phyloP scores from a whole-genome alignment of 768 basidiomycete genomes.

The Podaxis sp. region DNA sequence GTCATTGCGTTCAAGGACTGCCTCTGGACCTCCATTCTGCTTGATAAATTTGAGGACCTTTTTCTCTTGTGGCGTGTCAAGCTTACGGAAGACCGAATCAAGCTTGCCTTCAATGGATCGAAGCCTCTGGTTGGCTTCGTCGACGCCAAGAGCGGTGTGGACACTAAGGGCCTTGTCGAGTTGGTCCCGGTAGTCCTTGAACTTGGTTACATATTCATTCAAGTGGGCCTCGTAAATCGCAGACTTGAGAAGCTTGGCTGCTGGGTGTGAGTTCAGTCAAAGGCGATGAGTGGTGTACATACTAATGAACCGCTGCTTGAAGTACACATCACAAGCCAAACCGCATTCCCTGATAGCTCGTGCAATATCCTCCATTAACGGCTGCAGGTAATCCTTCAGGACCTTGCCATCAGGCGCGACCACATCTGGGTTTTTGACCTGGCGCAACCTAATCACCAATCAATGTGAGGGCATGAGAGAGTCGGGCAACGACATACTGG shows the following conservation, averaged over 20 bases:
- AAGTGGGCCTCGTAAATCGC: constrained; percentile 38
- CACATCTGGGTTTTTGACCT: constrained; percentile 23
- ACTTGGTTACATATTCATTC: constrained; percentile 28
- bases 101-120: constrained; percentile 29
- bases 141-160: constrained; percentile 37
- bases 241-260: constrained; percentile 37
- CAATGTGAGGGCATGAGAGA: background rate
- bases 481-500: constrained; percentile 31
- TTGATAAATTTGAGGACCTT: background rate
- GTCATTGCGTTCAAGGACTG: constrained; percentile 27
- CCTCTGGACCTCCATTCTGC: constrained; percentile 28
- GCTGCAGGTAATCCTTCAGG: constrained; percentile 30
- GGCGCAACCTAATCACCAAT: constrained; percentile 26
- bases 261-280: background rate
- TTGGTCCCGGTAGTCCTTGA: constrained; percentile 33
- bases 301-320: constrained; percentile 43
- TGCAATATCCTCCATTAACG: constrained; percentile 29
- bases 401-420: constrained; percentile 31
- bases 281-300: constrained; percentile 12
- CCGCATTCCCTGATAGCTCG: constrained; percentile 42
- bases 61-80: background rate
- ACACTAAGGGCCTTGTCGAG: constrained; percentile 38
- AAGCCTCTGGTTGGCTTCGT: constrained; percentile 31
- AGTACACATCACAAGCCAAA: constrained; percentile 44
- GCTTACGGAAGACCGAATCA: constrained; percentile 23